phyloP scores from a whole-genome alignment of 257 asterid species.

The Salvia hispanica region DNA sequence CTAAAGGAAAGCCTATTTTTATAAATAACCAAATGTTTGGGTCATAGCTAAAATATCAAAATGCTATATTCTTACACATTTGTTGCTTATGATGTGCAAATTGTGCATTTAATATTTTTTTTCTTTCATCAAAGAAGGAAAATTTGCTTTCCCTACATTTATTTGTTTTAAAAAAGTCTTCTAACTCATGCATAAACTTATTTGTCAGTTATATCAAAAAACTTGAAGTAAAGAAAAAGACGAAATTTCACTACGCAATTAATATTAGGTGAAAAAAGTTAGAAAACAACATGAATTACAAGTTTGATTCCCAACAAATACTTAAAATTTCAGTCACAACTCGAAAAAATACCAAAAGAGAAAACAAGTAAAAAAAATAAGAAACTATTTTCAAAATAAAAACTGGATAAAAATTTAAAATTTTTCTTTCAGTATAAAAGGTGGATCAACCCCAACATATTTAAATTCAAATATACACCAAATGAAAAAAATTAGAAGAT shows the following conservation, averaged over 20 bases:
- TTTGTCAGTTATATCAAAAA: not conserved
- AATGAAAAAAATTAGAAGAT: not conserved
- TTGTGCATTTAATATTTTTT: no score
- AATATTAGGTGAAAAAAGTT: not conserved
- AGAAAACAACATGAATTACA: not conserved
- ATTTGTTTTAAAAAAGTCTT: not conserved
- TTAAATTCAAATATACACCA: not conserved
- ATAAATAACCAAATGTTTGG: no score
- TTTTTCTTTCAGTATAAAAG: not conserved
- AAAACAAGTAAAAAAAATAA: not conserved
- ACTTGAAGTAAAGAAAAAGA: not conserved
- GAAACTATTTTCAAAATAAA: not conserved
- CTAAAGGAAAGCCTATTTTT: no score
- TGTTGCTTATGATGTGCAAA: no score
- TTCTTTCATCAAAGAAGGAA: not conserved
- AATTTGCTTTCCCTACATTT: not conserved
- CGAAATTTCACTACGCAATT: not conserved
- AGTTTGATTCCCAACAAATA: not conserved
- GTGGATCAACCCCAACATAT: no score
- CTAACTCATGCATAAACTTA: not conserved
- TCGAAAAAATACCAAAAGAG: not conserved
- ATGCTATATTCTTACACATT: no score
- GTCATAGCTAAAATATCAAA: no score
- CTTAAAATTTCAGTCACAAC: not conserved
- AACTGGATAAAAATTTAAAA: no score